Evolutionary conservation across 768 basidiomycete genomes (phyloP), one percentile per base, ranked within the genome.

Genomic region (Boletus vinaceobasis): DNA sequence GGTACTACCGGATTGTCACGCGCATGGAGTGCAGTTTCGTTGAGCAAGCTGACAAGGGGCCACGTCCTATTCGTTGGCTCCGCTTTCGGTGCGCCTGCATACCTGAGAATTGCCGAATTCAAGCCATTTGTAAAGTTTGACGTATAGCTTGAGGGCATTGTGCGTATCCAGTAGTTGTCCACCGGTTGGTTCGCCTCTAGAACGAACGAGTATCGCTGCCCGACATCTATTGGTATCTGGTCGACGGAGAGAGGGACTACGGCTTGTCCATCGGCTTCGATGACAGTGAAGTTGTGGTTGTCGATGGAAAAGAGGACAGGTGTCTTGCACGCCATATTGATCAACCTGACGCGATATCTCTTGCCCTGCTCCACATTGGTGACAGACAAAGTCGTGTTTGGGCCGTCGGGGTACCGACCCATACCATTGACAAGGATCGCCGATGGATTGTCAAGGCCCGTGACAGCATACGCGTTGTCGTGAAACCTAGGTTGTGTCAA

Each of bases 151-250:
- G 58, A 52, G 3, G 77, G 75, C 8, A 65, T 17, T 4, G 74
- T 73, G 23, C 71, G 75, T 44, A 76, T 72, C 74, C 78, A 77
- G 44, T 78, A 79, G 53, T 77, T 78, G 43, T 61, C 67, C 31
- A 74, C 55, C 0, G 68, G 55, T 43, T 74, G 68, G 37, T 73
- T 70, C 2, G 75, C 74, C 44, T 60, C 61, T 6, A 79, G 56
- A 10, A 81, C 63, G 53, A 81, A 68, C 0, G 80, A 79, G 62
- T 84, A 83, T 15, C 82, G 75, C 63, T 84, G 82, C 2, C 74
- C 82, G 11, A 71, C 68, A 50, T 74, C 79, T 36, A 85, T 77
- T 6, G 73, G 63, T 45, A 81, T 73, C 11, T 67, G 60, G 48
- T 79, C 75, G 5, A 77, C 74, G 1, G 49, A 52, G 13, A 73